Base-by-base conservation (phyloP, 75 land plant species). In the Adiantum capillusveneris region DNA sequence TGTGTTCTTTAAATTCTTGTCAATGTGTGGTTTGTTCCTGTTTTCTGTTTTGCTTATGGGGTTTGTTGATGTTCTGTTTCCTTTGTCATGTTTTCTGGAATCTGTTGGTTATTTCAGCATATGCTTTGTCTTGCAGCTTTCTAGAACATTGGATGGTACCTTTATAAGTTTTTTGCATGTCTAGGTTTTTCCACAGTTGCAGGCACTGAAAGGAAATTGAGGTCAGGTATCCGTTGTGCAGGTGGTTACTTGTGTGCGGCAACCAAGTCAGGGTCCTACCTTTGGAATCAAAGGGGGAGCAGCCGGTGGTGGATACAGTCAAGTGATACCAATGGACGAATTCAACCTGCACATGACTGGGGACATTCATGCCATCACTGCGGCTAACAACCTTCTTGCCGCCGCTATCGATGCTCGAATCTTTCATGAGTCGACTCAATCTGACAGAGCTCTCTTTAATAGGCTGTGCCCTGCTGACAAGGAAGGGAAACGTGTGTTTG, bases 261-360 rank as follows among this genome's bases (percentile, higher is more conserved):
- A 94, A 68, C 98, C 95, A 58, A 88, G 96, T 49, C 98, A 94
- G 73, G 98, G 98, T 25, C 98, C 95, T 25, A 88, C 98, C n/a
- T 92, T 94, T 74, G 98, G 98, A 53, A 94, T 94, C 64, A 94
- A 94, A 66, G 98, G 90, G 18, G 98, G 98, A 51, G 98, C 98
- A 31, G 98, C 98, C 24, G 98, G 98, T 54, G 98, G 98, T 17
- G 98, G 95, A 36, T 94, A 88, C 67, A 88, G 95, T 58, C 95
- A 94, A 67, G 95, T 94, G 19, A 88, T 94, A 25, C 98, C 98
- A 17, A 94, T 94, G 98, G 98, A 94, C 56, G 98, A 94, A 67
- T 94, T 94, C 68, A 94, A 94, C 66, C 83, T 94, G 26, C 98
- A 94, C 55, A 57, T 93, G 46, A 93, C 98, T 19, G 98, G 91